Evolutionary conservation across 805 yeast species (phyloP), one percentile per base, ranked within the genome.

Genomic region (Yarrowia phangngaensis): DNA sequence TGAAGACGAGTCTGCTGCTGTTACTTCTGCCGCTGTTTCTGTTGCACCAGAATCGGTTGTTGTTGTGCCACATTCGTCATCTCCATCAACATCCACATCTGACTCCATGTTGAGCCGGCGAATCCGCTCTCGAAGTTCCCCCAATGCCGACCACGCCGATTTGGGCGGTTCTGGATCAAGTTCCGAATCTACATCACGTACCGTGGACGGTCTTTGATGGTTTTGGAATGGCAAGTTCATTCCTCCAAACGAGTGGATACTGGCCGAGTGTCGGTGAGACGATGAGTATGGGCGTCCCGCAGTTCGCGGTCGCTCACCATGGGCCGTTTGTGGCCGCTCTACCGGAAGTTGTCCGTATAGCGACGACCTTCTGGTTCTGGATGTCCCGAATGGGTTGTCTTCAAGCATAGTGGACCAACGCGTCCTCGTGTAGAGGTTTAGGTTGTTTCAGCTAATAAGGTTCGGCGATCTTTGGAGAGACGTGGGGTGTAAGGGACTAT

Each of bases 81-180:
- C 26, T 16, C 14, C 24, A 8, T 38, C 45, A 23, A 28, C 15
- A 6, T 38, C 45, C 23, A 14, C 26, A 12, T 38, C 45, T 6
- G 45, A 38, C 32, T 38, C 45, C 45, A 38, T 38, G n/a, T 38
- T 38, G 32, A 38, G 32, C 8, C 45, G 31, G 13, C 45, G 12
- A 14, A 38, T 38, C 0, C 45, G 45, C 9, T 38, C 45, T 27
- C 45, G n/a, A 7, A 38, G 45, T 3, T 31, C 45, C 14, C 45
- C 45, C 4, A 38, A 8, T 3, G 45, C 45, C 7, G 45, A 38
- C 45, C 45, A 38, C 2, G 45, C 45, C 11, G 45, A 19, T 2
- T 22, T 19, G 2, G 43, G 30, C 3, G 43, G 23, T 6, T 35
- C 20, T 2, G 43, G 30, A 20, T 35, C 43, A 12, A 20, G 24